These are phyloP conservation scores for Monascus purpureus DNA, from an alignment of 495 filamentous ascomycete species.

Conservation along the genomic window DNA sequence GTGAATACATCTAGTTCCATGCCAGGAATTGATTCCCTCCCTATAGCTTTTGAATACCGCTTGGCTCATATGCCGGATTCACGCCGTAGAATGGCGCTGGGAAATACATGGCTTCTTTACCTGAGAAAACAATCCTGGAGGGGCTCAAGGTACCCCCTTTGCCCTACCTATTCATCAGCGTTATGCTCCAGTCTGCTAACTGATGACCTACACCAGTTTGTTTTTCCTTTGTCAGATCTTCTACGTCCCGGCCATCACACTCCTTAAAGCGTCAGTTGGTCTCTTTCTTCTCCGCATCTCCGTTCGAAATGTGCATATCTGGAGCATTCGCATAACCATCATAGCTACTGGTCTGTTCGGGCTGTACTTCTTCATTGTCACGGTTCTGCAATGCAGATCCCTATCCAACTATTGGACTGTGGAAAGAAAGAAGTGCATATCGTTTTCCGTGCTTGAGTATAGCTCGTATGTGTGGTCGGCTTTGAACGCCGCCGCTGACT, in stretches of 20 bases:
- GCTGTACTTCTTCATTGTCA: conserved; percentile 22
- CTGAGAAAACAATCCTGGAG: too few relatives aligned
- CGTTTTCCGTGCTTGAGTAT: conserved; percentile 5
- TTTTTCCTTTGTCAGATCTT: conserved; percentile 21
- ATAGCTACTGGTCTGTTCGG: conserved; percentile 14
- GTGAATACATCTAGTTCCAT: not conserved
- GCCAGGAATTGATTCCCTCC: not conserved
- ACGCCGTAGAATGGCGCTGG: too few relatives aligned
- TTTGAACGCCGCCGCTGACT: conserved; percentile 11
- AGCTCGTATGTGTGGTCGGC: conserved; percentile 12
- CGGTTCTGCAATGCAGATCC: conserved; percentile 30
- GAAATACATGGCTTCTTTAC: too few relatives aligned
- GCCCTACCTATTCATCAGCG: not conserved
- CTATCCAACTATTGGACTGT: conserved; percentile 23
- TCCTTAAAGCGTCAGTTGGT: conserved; percentile 27
- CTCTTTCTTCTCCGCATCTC: conserved; percentile 30
- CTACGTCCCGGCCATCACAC: conserved; percentile 19
- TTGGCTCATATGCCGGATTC: not conserved
- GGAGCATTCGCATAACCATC: conserved; percentile 18
- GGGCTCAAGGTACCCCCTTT: not conserved
- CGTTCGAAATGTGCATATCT: conserved; percentile 18
- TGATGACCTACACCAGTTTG: not conserved
- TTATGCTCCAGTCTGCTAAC: not conserved
- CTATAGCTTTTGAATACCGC: not conserved
- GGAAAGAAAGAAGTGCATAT: conserved; percentile 13